Evolutionary conservation across 176 grass and related monocot species (phyloP), one percentile per base, ranked within the genome.

Genomic region (Oryza punctata): DNA sequence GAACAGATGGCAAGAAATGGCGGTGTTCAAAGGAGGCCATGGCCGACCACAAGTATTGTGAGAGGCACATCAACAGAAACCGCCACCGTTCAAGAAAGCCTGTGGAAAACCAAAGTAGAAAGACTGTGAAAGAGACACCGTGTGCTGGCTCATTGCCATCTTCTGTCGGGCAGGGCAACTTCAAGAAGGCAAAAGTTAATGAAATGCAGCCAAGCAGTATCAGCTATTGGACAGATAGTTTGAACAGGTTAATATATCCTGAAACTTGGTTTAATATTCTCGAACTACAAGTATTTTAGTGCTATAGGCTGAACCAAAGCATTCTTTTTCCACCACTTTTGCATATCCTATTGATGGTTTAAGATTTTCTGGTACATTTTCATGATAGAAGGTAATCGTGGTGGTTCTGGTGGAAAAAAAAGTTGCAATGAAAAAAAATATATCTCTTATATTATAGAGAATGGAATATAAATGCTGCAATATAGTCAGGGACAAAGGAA

Each of bases 71-170:
- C 87, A 93, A 96, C 37, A 94, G 97, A 37, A 94, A 92, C 84
- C 97, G 97, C 69, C 97, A 96, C 65, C 97, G 97, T 99, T 99
- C 97, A 99, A 99, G 97, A 99, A 99, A 99, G 97, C 97, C 89
- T 99, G 97, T 99, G 97, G 97, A 99, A 99, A 90, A 83, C 76
- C 91, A 90, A 87, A 63, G 74, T 63, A 83, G 65, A 50, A 91
- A 90, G 78, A 85, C 76, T 65, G 37, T 37, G 1, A 94, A 94
- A 44, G 79, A 82, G n/a, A 43, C 78, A 1, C 67, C 84, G 7
- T 67, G 67, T 77, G 69, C 28, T 73, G 85, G 50, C 25, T 52
- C 85, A 13, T 67, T 85, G 63, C 33, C 73, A 16, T 27, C 77
- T 67, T 44, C 73, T 60, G 70, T 65, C 25, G 78, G 81, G 73